Evolutionary conservation across 345 rosid species (phyloP).

Genomic region (Tarenaya hassleriana): DNA sequence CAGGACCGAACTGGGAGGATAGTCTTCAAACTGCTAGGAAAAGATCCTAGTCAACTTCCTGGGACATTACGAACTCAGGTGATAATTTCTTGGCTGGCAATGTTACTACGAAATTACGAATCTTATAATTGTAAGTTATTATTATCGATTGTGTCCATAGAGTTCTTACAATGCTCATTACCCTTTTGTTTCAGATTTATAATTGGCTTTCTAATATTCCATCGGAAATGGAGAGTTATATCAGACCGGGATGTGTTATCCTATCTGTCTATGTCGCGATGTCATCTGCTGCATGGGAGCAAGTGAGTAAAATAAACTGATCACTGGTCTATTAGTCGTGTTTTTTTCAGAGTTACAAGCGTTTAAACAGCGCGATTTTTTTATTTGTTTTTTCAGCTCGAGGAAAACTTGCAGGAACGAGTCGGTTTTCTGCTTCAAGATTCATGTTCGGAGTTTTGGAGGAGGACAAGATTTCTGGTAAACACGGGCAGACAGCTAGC

Average conservation of each 20-base stretch:
- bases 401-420: slow-evolving; percentile 44
- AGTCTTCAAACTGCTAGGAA: slow-evolving; percentile 57
- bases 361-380: slow-evolving; percentile 20
- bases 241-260: slow-evolving; percentile 89
- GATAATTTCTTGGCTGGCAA: slow-evolving; percentile 6
- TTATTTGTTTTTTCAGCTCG: slow-evolving; percentile 42
- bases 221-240: slow-evolving; percentile 89
- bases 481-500: slow-evolving; percentile 58
- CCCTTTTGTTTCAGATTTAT: slow-evolving; percentile 49
- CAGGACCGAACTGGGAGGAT: slow-evolving; percentile 66
- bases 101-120: background rate
- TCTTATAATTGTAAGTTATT: background rate
- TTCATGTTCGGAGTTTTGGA: slow-evolving; percentile 60
- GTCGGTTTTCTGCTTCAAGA: slow-evolving; percentile 46
- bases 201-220: slow-evolving; percentile 87
- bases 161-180: slow-evolving; percentile 6
- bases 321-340: background rate
- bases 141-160: background rate
- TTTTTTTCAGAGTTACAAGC: slow-evolving; percentile 17
- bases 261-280: slow-evolving; percentile 70
- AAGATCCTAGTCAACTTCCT: slow-evolving; percentile 75
- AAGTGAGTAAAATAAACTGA: slow-evolving; percentile 44
- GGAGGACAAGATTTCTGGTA: slow-evolving; percentile 61
- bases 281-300: slow-evolving; percentile 60
- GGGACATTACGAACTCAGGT: slow-evolving; percentile 60